Percentiles rank a stretch among this genome's conserved stretches.
Conservation (phyloP, 139 green algal species). For the Coelastrella sp. region DNA sequence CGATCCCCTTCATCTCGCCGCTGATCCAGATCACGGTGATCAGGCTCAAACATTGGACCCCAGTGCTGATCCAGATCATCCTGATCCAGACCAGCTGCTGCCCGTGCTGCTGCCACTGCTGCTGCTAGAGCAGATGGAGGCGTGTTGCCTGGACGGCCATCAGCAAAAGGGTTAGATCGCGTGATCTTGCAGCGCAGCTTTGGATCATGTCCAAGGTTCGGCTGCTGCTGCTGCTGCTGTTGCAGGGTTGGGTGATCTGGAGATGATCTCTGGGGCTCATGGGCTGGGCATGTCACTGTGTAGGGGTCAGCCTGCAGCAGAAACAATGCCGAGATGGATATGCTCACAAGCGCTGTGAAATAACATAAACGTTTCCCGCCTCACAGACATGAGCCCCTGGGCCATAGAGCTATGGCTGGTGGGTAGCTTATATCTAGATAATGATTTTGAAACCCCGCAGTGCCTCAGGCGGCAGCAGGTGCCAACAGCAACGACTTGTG, state of each 20-base stretch:
- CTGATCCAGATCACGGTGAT: too few species aligned
- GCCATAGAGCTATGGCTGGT: too few species aligned
- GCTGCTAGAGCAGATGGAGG: not conserved
- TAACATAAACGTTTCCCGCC: too few species aligned
- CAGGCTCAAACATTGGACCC: not conserved
- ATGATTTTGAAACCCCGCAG: too few species aligned
- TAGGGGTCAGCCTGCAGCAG: slow-evolving; percentile 55
- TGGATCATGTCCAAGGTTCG: not conserved
- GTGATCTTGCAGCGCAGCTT: slow-evolving; percentile 26
- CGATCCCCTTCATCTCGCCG: too few species aligned
- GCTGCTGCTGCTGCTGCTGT: slow-evolving; percentile 25
- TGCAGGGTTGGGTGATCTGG: not conserved
- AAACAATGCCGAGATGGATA: not conserved
- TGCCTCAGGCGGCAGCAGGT: too few species aligned
- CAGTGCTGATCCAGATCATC: not conserved
- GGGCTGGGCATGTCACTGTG: slow-evolving; percentile 48
- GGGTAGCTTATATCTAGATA: too few species aligned
- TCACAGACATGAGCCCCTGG: too few species aligned
- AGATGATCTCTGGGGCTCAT: not conserved
- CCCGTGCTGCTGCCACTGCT: slow-evolving; percentile 11
- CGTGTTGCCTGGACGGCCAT: not conserved
- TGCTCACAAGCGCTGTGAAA: too few species aligned
- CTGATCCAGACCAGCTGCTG: not conserved
- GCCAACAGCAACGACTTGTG: too few species aligned
- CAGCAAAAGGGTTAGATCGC: not conserved